Evolutionary conservation across 768 basidiomycete genomes (phyloP).

Genomic region (Collybiopsis luxurians): DNA sequence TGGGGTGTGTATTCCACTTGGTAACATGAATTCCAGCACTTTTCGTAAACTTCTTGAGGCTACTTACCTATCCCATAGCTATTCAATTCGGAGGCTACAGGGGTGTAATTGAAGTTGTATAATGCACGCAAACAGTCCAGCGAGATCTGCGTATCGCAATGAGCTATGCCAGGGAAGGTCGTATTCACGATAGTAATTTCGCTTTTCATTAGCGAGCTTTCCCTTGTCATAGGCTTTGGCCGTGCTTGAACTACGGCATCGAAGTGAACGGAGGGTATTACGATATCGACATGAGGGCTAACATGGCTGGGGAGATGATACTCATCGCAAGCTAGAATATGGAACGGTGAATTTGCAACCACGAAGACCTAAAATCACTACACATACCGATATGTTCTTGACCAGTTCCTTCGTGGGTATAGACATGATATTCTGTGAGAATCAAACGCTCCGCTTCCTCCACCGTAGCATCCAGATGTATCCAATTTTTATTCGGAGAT

Average conservation of each 20-base stretch:
- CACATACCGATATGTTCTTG: constrained; percentile 33
- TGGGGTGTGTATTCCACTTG: constrained; percentile 41
- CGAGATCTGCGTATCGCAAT: constrained; percentile 36
- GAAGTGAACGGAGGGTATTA: constrained; percentile 45
- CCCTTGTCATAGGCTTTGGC: constrained; percentile 11
- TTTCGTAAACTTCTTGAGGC: not conserved
- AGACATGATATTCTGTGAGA: constrained; percentile 40
- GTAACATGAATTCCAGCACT: not conserved
- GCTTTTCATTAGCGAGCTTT: constrained; percentile 16
- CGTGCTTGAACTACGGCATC: constrained; percentile 13
- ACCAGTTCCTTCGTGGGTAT: constrained; percentile 31
- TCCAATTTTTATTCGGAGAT: constrained; percentile 32
- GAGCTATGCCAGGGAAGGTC: constrained; percentile 14
- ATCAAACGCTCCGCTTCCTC: constrained; percentile 43
- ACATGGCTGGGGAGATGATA: constrained; percentile 40
- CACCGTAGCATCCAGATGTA: constrained; percentile 37
- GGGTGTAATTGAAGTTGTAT: constrained; percentile 33
- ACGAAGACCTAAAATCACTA: not conserved
- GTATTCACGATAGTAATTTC: constrained; percentile 6
- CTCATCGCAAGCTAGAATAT: constrained; percentile 28
- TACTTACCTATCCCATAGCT: constrained; percentile 36
- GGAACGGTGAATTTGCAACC: no score
- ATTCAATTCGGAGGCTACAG: constrained; percentile 25
- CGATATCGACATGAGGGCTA: constrained; percentile 35
- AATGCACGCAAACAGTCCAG: constrained; percentile 38